phyloP scores from a whole-genome alignment of 2,329 filamentous ascomycete species.

The Ilyonectria destructans region DNA sequence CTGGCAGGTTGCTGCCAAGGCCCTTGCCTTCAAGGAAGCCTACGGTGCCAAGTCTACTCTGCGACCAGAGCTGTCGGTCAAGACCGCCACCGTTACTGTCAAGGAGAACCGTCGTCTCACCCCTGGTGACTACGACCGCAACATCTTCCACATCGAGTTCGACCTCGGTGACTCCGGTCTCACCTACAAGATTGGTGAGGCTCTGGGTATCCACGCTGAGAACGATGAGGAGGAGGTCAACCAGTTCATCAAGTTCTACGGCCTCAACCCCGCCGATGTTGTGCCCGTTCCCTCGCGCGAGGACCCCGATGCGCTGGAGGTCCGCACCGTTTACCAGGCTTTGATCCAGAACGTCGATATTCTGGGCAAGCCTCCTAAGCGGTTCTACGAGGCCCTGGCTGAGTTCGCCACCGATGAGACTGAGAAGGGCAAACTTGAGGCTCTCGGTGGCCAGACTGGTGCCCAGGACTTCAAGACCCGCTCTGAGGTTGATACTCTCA shows the following conservation, averaged over 20 bases:
- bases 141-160: conserved; percentile 99
- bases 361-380: conserved; percentile 96
- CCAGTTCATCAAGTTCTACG: conserved; percentile 92
- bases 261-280: conserved; percentile 84
- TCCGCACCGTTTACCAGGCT: conserved; percentile 93
- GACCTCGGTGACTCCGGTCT: conserved; percentile 93
- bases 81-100: conserved; percentile 90
- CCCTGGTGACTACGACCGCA: conserved; percentile 90
- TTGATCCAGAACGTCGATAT: conserved; percentile 95
- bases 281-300: conserved; percentile 95
- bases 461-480: conserved; percentile 93
- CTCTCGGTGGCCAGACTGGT: conserved; percentile 84
- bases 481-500: conserved; percentile 91
- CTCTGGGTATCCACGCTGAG: conserved; percentile 95
- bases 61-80: conserved; percentile 88
- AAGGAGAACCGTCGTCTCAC: conserved; percentile 97
- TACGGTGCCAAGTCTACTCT: conserved; percentile 82
- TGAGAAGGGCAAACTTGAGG: conserved; percentile 85
- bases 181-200: conserved; percentile 97
- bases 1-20: conserved; percentile 91
- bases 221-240: conserved; percentile 86
- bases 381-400: conserved; percentile 94
- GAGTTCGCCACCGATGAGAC: conserved; percentile 87
- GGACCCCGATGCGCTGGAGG: conserved; percentile 81
- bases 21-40: conserved; percentile 93